phyloP scores from a whole-genome alignment of 2,329 filamentous ascomycete genomes.

The Pseudogymnoascus sp. region DNA sequence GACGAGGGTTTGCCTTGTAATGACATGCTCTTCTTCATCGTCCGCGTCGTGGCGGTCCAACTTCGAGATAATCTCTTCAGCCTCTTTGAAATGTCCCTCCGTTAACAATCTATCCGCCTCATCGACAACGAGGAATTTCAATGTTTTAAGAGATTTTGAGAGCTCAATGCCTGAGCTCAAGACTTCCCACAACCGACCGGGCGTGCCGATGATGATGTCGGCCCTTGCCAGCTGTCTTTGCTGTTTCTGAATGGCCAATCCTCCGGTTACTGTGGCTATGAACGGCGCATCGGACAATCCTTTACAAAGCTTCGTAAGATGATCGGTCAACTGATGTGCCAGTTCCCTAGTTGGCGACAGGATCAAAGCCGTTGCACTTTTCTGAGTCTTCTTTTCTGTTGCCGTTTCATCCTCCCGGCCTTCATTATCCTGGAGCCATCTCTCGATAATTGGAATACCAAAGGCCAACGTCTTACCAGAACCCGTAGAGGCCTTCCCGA shows the following conservation, averaged over 20 bases:
- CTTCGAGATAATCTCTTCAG: conserved; percentile 76
- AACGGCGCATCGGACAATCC: conserved; percentile 56
- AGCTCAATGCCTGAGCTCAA: conserved; percentile 68
- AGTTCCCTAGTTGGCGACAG: conserved; percentile 89
- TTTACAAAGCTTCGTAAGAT: conserved; percentile 69
- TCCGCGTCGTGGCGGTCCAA: conserved; percentile 59
- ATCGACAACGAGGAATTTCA: conserved; percentile 82
- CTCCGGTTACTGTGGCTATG: conserved; percentile 86
- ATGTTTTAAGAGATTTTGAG: conserved; percentile 61
- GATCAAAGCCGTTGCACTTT: conserved; percentile 64
- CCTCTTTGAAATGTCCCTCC: conserved; percentile 91
- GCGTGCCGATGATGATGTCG: conserved; percentile 89
- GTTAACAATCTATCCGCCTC: conserved; percentile 90
- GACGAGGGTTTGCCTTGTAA: conserved; percentile 75
- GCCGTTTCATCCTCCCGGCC: conserved; percentile 36
- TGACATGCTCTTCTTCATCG: conserved; percentile 37
- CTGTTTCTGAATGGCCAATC: conserved; percentile 91
- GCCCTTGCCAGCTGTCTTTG: conserved; percentile 75
- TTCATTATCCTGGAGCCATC: conserved; percentile 55
- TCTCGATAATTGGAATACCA: conserved; percentile 85
- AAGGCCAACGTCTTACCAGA: conserved; percentile 96
- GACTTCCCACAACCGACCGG: conserved; percentile 90
- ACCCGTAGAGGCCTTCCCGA: conserved; percentile 93
- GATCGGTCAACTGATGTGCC: conserved; percentile 82
- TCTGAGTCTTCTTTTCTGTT: conserved; percentile 32